A percentile compares a stretch with the other conserved stretches of the same genome.
Conservation (phyloP, 208 protist species). For the Herpetomonas samuelpessoai region DNA sequence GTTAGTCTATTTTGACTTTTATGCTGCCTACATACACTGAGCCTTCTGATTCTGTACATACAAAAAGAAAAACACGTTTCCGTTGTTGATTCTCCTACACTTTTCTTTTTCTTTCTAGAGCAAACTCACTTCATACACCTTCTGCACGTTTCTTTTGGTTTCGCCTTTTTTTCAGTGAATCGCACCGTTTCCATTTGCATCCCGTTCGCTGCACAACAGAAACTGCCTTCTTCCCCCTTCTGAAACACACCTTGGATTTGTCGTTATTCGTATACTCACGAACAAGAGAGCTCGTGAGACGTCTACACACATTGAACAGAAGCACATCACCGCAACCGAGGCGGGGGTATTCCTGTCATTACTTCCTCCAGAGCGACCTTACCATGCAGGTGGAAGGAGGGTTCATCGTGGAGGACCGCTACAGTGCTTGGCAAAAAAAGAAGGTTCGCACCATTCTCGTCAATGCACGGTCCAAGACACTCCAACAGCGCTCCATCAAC, state of each 20-base stretch:
- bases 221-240: conserved; percentile 5
- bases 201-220: conserved; percentile 1
- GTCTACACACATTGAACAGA: too few species aligned
- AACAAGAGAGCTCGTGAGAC: too few species aligned
- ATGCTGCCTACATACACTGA: too few species aligned
- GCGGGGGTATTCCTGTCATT: too few species aligned
- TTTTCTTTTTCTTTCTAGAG: conserved; percentile 10
- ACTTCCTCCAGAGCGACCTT: too few species aligned
- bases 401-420: conserved; percentile 63
- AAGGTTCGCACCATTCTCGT: conserved; percentile 85
- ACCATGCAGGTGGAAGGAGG: conserved; percentile 14
- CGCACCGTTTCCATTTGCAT: conserved; percentile 12
- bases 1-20: too few species aligned
- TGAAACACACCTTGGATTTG: conserved; percentile 1
- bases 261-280: conserved; percentile 2
- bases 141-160: conserved; percentile 10
- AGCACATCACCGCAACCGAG: too few species aligned
- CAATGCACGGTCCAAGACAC: conserved; percentile 58
- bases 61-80: not conserved
- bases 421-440: conserved; percentile 84
- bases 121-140: too few species aligned
- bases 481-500: conserved; percentile 49
- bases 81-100: not conserved
- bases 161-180: conserved; percentile 8
- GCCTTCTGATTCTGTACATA: too few species aligned